A percentile compares a stretch with the other conserved stretches of the same genome.
These are phyloP conservation scores for Mucor irregularis DNA, from an alignment of 371 early-diverging fungal genomes.

Conservation along the genomic window DNA sequence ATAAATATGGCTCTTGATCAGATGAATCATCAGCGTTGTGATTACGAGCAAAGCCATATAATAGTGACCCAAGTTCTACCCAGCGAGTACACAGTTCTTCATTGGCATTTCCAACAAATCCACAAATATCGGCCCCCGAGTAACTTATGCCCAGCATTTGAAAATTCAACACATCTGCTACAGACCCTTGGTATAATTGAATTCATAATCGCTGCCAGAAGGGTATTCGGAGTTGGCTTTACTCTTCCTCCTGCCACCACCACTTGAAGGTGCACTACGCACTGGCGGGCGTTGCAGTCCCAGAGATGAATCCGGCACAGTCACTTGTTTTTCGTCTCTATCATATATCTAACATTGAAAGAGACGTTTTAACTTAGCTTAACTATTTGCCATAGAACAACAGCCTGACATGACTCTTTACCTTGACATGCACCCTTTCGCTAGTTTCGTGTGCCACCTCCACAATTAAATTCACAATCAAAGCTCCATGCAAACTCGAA, in stretches of 20 bases:
- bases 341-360: constrained; percentile 35
- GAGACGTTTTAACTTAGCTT: too few species aligned
- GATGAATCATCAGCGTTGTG: constrained; percentile 46
- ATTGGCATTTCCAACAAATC: constrained; percentile 62
- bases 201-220: too few species aligned
- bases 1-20: constrained; percentile 63
- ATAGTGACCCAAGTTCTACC: constrained; percentile 71
- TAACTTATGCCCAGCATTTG: constrained; percentile 70
- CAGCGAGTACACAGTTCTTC: constrained; percentile 68
- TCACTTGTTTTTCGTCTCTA: constrained; percentile 36
- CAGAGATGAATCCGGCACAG: constrained; percentile 55
- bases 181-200: too few species aligned
- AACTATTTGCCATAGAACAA: too few species aligned
- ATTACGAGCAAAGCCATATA: constrained; percentile 78
- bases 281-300: constrained; percentile 31
- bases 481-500: constrained; percentile 31
- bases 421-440: constrained; percentile 48
- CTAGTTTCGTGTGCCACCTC: constrained; percentile 47
- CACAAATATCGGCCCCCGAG: constrained; percentile 73
- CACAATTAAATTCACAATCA: constrained; percentile 37
- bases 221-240: too few species aligned
- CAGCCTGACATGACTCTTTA: background rate
- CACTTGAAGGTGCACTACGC: too few species aligned
- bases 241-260: too few species aligned
- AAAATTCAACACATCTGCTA: constrained; percentile 63